Base-by-base conservation (phyloP, 2,329 filamentous ascomycete genomes). In the Fusarium nurragi region DNA sequence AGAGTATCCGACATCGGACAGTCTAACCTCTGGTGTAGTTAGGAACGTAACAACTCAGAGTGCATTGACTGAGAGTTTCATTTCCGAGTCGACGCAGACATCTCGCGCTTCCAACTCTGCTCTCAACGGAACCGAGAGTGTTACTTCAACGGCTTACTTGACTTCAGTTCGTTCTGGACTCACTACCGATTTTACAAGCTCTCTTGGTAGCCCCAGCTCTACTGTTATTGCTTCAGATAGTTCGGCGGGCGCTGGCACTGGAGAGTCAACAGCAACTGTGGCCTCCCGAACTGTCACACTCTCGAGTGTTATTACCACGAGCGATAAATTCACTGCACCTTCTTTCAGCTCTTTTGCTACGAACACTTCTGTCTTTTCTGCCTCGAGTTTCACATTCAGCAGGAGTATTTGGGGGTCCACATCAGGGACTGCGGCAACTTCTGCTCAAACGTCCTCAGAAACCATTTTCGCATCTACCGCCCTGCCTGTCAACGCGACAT, bases 111-210 rank as follows among this genome's bases (percentile, higher is more conserved):
- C 26, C 8, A 41, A 30, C 12, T 16, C 19, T 14, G n/a, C 28
- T 9, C 11, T 25, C 11, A 43, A 49, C 22, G 28, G n/a, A 36
- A 51, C 48, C 11, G 14, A 26, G 22, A 23, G 25, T 30, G 16
- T 65, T 21, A 64, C 48, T 25, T 48, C 46, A 22, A 60, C 57
- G 18, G 60, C 54, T 36, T 40, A 48, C 22, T 43, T 49, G 34
- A 64, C 48, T 21, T 39, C 52, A 12, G 50, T 44, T 16, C 22
- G 41, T 18, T 30, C 47, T 26, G n/a, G 21, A 21, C 8, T n/a
- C 16, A 37, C 47, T 22, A 39, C 34, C 16, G 21, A 19, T 7
- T 13, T 32, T 11, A 39, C 63, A 18, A 40, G n/a, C 12, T 34
- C 41, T 4, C 40, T 32, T 18, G 18, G 6, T 19, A 36, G 28